Evolutionary conservation across 1,139 yeast genomes (phyloP).

Genomic region (Kurtzmaniella quercitrusa): DNA sequence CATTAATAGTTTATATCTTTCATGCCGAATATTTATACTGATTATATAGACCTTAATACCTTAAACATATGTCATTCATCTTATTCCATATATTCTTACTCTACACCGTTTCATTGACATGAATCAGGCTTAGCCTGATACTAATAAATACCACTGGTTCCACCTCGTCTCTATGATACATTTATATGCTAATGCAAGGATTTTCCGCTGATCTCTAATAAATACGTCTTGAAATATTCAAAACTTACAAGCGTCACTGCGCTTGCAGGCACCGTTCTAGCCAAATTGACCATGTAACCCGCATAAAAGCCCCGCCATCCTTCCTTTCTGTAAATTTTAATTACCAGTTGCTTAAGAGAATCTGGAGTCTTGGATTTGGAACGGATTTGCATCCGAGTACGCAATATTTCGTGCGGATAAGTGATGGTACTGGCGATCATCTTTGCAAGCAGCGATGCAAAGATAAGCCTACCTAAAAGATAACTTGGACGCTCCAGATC

Average conservation of each 20-base stretch:
- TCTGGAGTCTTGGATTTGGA: constrained; percentile 11
- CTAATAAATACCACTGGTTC: not conserved
- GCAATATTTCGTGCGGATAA: constrained; percentile 91
- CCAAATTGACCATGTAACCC: constrained; percentile 81
- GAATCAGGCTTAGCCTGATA: not conserved
- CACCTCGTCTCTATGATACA: not conserved
- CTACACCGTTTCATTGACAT: too few relatives aligned
- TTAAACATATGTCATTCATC: too few relatives aligned
- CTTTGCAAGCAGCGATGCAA: constrained; percentile 79
- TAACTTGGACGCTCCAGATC: constrained; percentile 11
- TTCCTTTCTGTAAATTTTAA: constrained; percentile 59
- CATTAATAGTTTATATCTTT: too few relatives aligned
- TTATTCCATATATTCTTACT: too few relatives aligned
- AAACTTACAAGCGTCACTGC: constrained; percentile 94
- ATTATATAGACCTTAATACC: too few relatives aligned
- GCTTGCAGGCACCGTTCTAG: constrained; percentile 91
- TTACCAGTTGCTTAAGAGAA: constrained; percentile 23
- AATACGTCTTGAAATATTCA: constrained; percentile 72
- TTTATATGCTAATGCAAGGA: constrained; percentile 4
- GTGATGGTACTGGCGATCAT: constrained; percentile 88
- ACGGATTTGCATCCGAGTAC: constrained; percentile 82
- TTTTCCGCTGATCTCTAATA: constrained; percentile 38
- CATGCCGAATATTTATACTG: too few relatives aligned
- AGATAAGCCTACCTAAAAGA: constrained; percentile 47
- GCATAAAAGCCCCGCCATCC: constrained; percentile 85